Evolutionary conservation across 805 yeast genomes (phyloP).

Genomic region (Komagataella phaffii): DNA sequence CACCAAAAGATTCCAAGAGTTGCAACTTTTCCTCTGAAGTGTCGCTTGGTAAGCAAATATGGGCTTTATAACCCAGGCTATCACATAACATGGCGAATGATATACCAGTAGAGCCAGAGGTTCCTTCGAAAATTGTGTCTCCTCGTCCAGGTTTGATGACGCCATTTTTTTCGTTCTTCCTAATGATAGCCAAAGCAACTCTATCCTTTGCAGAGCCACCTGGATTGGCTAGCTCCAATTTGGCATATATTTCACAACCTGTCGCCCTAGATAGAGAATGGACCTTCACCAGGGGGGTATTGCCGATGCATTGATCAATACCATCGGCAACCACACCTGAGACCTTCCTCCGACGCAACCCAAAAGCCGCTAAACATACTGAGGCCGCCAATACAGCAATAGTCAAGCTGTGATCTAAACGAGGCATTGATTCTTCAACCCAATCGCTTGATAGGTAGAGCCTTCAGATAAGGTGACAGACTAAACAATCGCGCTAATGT

Average conservation of each 20-base stretch:
- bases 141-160: conserved; percentile 43
- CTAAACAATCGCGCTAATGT: too few species aligned
- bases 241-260: conserved; percentile 78
- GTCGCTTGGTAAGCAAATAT: conserved; percentile 91
- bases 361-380: not conserved
- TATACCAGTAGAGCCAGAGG: conserved; percentile 94
- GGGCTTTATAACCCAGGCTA: conserved; percentile 79
- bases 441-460: not conserved
- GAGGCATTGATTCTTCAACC: not conserved
- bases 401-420: not conserved
- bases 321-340: conserved; percentile 5
- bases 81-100: conserved; percentile 85
- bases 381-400: not conserved
- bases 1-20: conserved; percentile 64
- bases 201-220: conserved; percentile 96
- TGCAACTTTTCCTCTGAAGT: conserved; percentile 76
- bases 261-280: conserved; percentile 58
- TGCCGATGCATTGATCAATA: conserved; percentile 57
- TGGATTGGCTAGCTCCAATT: conserved; percentile 75
- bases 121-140: conserved; percentile 83
- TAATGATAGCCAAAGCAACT: conserved; percentile 76
- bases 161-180: conserved; percentile 51
- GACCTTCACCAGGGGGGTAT: conserved; percentile 74
- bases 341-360: not conserved
- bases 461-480: too few species aligned